These are phyloP conservation scores for Tephrocybe sp. DNA, from an alignment of 768 basidiomycete species.

Conservation along the genomic window DNA sequence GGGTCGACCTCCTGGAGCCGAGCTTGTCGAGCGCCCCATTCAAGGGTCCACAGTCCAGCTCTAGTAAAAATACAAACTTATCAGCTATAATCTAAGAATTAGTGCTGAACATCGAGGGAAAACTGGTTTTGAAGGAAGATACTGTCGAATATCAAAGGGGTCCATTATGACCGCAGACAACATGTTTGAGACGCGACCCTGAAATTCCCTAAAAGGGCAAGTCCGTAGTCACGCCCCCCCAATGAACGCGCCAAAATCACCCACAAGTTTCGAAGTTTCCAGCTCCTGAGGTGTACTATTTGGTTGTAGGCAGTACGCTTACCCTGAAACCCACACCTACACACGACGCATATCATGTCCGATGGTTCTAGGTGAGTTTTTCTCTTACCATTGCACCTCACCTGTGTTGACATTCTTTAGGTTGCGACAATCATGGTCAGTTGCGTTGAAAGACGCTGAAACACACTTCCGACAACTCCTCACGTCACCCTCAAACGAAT, in stretches of 20 bases:
- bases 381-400: not conserved
- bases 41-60: no score
- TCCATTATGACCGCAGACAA: no score
- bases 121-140: no score
- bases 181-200: constrained; percentile 2
- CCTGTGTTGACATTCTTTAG: constrained; percentile 39
- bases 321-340: not conserved
- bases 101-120: no score
- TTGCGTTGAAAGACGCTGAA: constrained; percentile 74
- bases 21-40: no score
- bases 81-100: no score
- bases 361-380: constrained; percentile 60
- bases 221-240: constrained; percentile 12
- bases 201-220: constrained; percentile 4
- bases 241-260: constrained; percentile 6
- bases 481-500: constrained; percentile 68
- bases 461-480: constrained; percentile 76
- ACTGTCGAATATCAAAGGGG: no score
- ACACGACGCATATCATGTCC: constrained; percentile 33
- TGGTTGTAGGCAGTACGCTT: not conserved
- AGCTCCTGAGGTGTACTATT: constrained; percentile 8
- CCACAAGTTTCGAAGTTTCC: no score
- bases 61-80: no score
- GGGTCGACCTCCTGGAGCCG: no score
- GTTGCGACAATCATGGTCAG: constrained; percentile 80